Evolutionary conservation across 108 stramenopile genomes (phyloP).

Genomic region (Chaetoceros tenuissimus): DNA sequence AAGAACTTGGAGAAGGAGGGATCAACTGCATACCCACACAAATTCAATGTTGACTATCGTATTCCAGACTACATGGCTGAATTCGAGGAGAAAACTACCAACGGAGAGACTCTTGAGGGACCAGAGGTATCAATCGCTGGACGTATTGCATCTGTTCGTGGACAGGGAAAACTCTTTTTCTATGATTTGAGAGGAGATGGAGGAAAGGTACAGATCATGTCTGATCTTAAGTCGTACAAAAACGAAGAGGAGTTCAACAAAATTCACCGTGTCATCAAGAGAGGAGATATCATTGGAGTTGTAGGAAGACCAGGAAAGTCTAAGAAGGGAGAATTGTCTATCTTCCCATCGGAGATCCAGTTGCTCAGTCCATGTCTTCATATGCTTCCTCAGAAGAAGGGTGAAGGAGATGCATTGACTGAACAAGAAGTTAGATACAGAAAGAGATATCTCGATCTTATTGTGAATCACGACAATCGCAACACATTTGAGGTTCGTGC

Average conservation of each 20-base stretch:
- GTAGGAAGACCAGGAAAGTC: constrained; percentile 87
- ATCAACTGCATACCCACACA: constrained; percentile 96
- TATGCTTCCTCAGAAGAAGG: constrained; percentile 94
- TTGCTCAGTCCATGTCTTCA: constrained; percentile 97
- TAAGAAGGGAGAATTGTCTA: constrained; percentile 94
- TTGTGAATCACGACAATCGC: constrained; percentile 88
- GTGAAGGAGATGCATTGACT: constrained; percentile 71
- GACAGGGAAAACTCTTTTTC: constrained; percentile 96
- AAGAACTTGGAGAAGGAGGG: constrained; percentile 78
- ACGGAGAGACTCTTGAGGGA: constrained; percentile 64
- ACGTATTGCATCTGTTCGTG: constrained; percentile 86
- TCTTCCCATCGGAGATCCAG: constrained; percentile 79
- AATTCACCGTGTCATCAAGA: constrained; percentile 67
- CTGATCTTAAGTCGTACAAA: constrained; percentile 75
- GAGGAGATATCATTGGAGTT: constrained; percentile 97
- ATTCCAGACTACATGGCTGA: constrained; percentile 83
- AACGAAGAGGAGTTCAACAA: constrained; percentile 82
- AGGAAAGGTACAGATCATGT: constrained; percentile 93
- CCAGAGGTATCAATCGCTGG: constrained; percentile 84
- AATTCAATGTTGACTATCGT: constrained; percentile 87
- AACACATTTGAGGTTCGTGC: constrained; percentile 83
- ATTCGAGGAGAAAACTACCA: constrained; percentile 58
- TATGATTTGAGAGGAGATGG: constrained; percentile 96
- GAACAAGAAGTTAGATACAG: constrained; percentile 97
- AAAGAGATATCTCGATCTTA: constrained; percentile 97